A percentile compares a stretch with the other conserved stretches of the same genome.
phyloP scores from a whole-genome alignment of 257 asterid species.

The Gentiana macrophylla region DNA sequence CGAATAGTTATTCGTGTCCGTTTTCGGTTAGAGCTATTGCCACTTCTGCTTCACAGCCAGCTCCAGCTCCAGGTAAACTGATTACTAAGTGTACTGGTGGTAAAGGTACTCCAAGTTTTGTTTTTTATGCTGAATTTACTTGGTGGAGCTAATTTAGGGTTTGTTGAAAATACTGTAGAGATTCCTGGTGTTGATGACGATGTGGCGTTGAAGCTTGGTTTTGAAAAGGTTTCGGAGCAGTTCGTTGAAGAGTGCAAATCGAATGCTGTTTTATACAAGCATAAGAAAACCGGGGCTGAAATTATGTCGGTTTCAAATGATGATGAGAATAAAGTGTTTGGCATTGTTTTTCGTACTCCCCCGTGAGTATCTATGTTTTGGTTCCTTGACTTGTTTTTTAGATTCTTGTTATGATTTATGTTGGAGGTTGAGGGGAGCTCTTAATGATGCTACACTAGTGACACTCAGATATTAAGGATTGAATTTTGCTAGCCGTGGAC shows the following conservation, averaged over 20 bases:
- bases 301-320: slow-evolving; percentile 89
- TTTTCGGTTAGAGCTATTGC: slow-evolving; percentile 60
- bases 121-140: background rate
- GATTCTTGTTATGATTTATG: background rate
- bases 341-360: slow-evolving; percentile 93
- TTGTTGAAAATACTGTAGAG: slow-evolving; percentile 19
- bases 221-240: slow-evolving; percentile 80
- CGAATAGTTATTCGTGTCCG: slow-evolving; percentile 33
- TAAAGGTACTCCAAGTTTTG: background rate
- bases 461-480: too few relatives aligned
- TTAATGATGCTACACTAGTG: too few relatives aligned
- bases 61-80: slow-evolving; percentile 3
- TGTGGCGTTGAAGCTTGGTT: slow-evolving; percentile 76
- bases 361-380: slow-evolving; percentile 46
- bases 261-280: slow-evolving; percentile 81
- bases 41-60: slow-evolving; percentile 54
- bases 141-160: background rate
- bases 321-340: slow-evolving; percentile 94
- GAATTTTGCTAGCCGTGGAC: too few relatives aligned
- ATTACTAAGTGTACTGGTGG: too few relatives aligned
- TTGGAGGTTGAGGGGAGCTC: background rate
- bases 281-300: slow-evolving; percentile 93
- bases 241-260: slow-evolving; percentile 94
- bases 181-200: slow-evolving; percentile 64
- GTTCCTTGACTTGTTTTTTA: background rate